Conservation (phyloP, 164 flowering plant species). For the Chimonanthus salicifolius region DNA sequence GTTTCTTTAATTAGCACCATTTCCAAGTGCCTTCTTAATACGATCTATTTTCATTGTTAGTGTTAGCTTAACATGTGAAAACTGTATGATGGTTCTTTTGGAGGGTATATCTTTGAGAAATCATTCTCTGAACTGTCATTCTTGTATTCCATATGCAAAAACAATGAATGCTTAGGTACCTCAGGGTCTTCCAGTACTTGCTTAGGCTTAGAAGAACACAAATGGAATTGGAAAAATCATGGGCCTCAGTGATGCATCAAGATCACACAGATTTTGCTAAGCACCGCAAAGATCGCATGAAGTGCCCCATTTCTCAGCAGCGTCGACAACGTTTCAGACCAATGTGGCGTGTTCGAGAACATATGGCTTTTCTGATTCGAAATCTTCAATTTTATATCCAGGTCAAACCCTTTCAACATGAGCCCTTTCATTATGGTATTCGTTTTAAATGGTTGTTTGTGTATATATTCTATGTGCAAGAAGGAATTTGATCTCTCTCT, state of each 20-base stretch:
- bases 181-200: constrained; percentile 78
- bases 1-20: constrained; percentile 10
- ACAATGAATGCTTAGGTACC: constrained; percentile 46
- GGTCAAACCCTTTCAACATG: constrained; percentile 29
- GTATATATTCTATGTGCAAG: neutral
- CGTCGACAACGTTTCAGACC: constrained; percentile 68
- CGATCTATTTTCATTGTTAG: neutral
- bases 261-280: constrained; percentile 82
- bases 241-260: constrained; percentile 98
- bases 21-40: neutral
- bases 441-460: neutral
- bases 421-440: neutral
- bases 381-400: constrained; percentile 97
- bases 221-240: constrained; percentile 97
- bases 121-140: neutral
- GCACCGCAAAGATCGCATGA: constrained; percentile 45
- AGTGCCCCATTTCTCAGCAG: constrained; percentile 53
- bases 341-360: constrained; percentile 95
- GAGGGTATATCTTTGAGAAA: neutral
- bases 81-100: neutral
- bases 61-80: neutral
- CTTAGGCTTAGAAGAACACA: constrained; percentile 89
- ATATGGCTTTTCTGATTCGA: constrained; percentile 94
- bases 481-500: neutral
- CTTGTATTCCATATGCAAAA: constrained; percentile 3